These are phyloP conservation scores for Yamadazyma laniorum DNA, from an alignment of 805 yeast genomes.

Conservation along the genomic window DNA sequence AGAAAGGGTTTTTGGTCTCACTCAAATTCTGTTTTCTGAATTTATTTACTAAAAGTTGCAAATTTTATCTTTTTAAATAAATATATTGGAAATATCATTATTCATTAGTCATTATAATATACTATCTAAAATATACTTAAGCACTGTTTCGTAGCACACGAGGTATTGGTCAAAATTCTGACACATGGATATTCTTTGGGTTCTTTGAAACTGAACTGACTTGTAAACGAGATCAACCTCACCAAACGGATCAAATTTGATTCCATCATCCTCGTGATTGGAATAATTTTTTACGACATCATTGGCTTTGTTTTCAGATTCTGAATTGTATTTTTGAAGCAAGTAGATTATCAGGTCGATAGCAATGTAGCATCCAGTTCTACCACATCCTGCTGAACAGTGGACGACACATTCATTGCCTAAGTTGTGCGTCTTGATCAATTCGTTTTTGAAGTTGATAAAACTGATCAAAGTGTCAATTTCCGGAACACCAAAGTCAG, in stretches of 20 bases:
- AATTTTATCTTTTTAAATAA: no score
- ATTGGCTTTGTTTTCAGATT: not conserved
- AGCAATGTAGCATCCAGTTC: constrained; percentile 53
- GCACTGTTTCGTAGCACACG: constrained; percentile 66
- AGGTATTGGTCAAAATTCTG: constrained; percentile 75
- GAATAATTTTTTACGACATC: not conserved
- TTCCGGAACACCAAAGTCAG: constrained; percentile 46
- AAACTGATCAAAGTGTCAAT: constrained; percentile 30
- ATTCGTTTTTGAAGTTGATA: constrained; percentile 31
- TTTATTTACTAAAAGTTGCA: no score
- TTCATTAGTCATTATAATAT: constrained; percentile 10
- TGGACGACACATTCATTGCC: constrained; percentile 37
- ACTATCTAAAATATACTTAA: constrained; percentile 19
- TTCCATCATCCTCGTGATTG: not conserved
- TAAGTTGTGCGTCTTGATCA: constrained; percentile 15
- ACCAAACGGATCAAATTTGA: constrained; percentile 19
- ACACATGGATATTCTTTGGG: constrained; percentile 80
- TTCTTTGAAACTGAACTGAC: constrained; percentile 63
- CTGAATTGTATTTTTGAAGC: constrained; percentile 13
- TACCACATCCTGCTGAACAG: constrained; percentile 62
- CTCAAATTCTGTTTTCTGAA: no score
- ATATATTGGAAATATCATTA: constrained; percentile 12
- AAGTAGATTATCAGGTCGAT: constrained; percentile 40
- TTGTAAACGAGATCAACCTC: constrained; percentile 57
- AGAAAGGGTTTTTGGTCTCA: no score